These are phyloP conservation scores for Fusarium nygamai DNA, from an alignment of 2,329 filamentous ascomycete species.

Conservation along the genomic window DNA sequence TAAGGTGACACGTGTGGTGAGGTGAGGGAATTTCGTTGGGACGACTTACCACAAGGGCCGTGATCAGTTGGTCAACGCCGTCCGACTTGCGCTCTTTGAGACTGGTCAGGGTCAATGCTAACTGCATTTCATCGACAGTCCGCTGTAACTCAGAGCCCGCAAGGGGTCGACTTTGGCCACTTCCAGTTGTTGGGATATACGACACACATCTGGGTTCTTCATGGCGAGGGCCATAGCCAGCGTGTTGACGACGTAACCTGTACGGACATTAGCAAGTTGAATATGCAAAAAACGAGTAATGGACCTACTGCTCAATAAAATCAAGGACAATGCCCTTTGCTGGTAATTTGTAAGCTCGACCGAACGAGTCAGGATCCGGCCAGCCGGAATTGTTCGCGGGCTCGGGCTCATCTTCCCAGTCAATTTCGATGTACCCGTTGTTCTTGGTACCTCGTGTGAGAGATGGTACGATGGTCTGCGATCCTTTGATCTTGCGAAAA, in stretches of 20 bases:
- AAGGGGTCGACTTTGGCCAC: constrained; percentile 32
- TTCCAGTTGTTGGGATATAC: constrained; percentile 38
- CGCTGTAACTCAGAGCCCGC: constrained; percentile 52
- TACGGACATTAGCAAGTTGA: constrained; percentile 22
- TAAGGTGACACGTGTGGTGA: constrained; percentile 10
- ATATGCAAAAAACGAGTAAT: background rate
- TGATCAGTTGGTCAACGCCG: constrained; percentile 63
- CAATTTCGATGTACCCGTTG: constrained; percentile 77
- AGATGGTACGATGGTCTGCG: constrained; percentile 60
- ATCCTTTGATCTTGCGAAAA: constrained; percentile 68
- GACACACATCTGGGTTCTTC: constrained; percentile 47
- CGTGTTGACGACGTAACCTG: constrained; percentile 52
- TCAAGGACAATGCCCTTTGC: constrained; percentile 74
- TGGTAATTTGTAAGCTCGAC: constrained; percentile 71
- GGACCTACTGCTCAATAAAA: constrained; percentile 73
- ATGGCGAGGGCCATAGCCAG: constrained; percentile 49
- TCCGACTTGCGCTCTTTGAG: constrained; percentile 62
- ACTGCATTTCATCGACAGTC: constrained; percentile 71
- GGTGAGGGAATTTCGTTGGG: background rate
- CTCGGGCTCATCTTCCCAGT: constrained; percentile 66
- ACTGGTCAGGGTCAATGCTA: constrained; percentile 70
- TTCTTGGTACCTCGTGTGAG: constrained; percentile 73
- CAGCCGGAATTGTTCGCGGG: constrained; percentile 66
- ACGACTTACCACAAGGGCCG: constrained; percentile 69
- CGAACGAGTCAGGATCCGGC: constrained; percentile 68